Evolutionary conservation across 1,284 basidiomycete species (phyloP), one percentile per base, ranked within the genome.

Genomic region (Sporisorium scitamineum): DNA sequence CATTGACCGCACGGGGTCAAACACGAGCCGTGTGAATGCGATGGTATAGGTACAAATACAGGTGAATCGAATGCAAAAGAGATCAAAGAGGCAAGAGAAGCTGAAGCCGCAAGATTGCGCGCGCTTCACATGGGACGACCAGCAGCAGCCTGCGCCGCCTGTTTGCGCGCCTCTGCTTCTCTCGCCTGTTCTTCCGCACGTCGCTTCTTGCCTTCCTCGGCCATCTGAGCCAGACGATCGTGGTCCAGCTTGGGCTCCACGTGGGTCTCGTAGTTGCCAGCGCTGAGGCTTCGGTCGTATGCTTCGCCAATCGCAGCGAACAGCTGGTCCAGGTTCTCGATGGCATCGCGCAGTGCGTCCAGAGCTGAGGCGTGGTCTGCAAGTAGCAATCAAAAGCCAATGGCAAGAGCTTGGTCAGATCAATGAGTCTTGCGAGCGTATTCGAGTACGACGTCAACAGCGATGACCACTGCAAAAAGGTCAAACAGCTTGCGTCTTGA

Each of bases 261-360:
- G 42, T 73, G 68, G 2, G 57, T 62, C 41, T 84, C 82, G 37
- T 61, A 82, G 47, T 83, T 69, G 52, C 76, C 79, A 8, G 71
- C 67, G 37, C 52, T 54, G 11, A 82, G 68, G 63, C 80, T 79
- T 27, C 55, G 51, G 16, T 70, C 58, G 64, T 85, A 85, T n/a
- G 74, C 67, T 16, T 79, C 74, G 27, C 76, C 72, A 41, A 85
- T 80, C 2, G 79, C 66, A 20, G 67, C 70, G n/a, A 84, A 81
- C 2, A 84, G 71, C 39, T 70, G 61, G 41, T 84, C 80, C 27
- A 85, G 69, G 44, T 81, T 75, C 50, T 70, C 67, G 41, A 85
- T 76, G 16, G 82, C 83, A 37, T 80, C 76, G 34, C 76, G 70
- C 14, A 85, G 50, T 8, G 81, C 81, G n/a, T 73, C 68, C 51